phyloP scores from a whole-genome alignment of 2,329 filamentous ascomycete genomes.

The Pseudohalonectria lignicola region DNA sequence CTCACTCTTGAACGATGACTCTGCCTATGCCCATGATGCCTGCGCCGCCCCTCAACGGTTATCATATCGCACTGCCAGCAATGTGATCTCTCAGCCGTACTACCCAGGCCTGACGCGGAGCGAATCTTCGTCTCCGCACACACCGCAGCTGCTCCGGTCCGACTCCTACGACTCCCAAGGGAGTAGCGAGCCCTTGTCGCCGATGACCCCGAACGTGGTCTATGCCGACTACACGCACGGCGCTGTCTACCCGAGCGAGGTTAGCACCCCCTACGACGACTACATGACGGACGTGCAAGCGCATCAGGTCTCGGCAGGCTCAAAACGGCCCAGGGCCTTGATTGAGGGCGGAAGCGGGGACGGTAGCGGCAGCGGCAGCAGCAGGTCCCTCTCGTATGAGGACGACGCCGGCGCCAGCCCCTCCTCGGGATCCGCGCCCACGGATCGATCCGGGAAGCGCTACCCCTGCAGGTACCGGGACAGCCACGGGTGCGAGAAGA shows the following conservation, averaged over 20 bases:
- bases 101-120: slow-evolving; percentile 23
- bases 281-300: slow-evolving; percentile 12
- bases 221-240: slow-evolving; percentile 15
- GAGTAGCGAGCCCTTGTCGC: slow-evolving; percentile 42
- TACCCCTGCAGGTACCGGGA: slow-evolving; percentile 67
- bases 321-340: slow-evolving; percentile 9
- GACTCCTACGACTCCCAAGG: slow-evolving; percentile 51
- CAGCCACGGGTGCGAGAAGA: slow-evolving; percentile 62
- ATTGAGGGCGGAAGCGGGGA: background rate
- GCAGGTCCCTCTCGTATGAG: slow-evolving; percentile 29
- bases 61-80: slow-evolving; percentile 23
- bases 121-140: slow-evolving; percentile 35
- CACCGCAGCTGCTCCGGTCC: slow-evolving; percentile 47
- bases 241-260: slow-evolving; percentile 5
- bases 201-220: slow-evolving; percentile 40
- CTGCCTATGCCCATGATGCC: slow-evolving; percentile 11
- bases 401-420: slow-evolving; percentile 33
- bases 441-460: slow-evolving; percentile 46
- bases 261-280: slow-evolving; percentile 22
- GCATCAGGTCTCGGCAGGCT: slow-evolving; percentile 17
- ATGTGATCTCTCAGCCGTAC: slow-evolving; percentile 20
- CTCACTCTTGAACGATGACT: slow-evolving; percentile 49
- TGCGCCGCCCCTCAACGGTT: slow-evolving; percentile 8
- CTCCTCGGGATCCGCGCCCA: slow-evolving; percentile 7
- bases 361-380: slow-evolving; percentile 1